Evolutionary conservation across 306 rosid genomes (phyloP).

Genomic region (Styphnolobium japonicum): DNA sequence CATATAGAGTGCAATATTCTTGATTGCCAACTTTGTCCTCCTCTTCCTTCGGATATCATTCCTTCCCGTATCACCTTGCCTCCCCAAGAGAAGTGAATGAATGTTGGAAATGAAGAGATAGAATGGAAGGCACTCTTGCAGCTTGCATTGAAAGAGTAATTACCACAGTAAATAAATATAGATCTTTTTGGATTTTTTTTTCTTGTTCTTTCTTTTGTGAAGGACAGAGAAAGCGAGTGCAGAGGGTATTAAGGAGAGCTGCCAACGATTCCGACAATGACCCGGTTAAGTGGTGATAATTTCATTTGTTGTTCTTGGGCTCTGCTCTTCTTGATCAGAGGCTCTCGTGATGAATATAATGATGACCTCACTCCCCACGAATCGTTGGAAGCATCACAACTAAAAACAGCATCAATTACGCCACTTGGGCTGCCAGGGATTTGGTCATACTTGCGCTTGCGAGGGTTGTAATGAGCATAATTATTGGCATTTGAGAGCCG

Average conservation of each 20-base stretch:
- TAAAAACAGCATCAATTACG: constrained; percentile 63
- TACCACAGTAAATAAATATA: constrained; percentile 25
- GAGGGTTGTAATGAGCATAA: constrained; percentile 3
- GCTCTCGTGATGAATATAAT: constrained; percentile 45
- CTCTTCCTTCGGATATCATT: constrained; percentile 35
- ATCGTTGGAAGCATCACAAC: constrained; percentile 75
- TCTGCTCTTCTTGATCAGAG: constrained; percentile 67
- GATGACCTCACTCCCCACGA: constrained; percentile 72
- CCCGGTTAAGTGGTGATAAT: constrained; percentile 48
- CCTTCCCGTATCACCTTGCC: constrained; percentile 5
- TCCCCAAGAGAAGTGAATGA: constrained; percentile 27
- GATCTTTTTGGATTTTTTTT: not conserved
- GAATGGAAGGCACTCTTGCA: constrained; percentile 34
- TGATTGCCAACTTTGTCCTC: constrained; percentile 59
- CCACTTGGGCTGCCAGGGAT: constrained; percentile 78
- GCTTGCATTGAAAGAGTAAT: constrained; percentile 26
- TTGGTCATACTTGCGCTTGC: constrained; percentile 58
- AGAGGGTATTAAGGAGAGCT: constrained; percentile 43
- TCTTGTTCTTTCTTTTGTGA: not conserved
- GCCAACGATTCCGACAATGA: constrained; percentile 56
- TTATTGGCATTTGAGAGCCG: constrained; percentile 34
- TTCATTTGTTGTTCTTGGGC: constrained; percentile 55
- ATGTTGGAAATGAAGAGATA: constrained; percentile 50
- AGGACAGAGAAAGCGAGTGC: not conserved
- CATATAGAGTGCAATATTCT: constrained; percentile 31